Base-by-base conservation (phyloP, 2,329 filamentous ascomycete species). In the Chaetothyriales sp. region DNA sequence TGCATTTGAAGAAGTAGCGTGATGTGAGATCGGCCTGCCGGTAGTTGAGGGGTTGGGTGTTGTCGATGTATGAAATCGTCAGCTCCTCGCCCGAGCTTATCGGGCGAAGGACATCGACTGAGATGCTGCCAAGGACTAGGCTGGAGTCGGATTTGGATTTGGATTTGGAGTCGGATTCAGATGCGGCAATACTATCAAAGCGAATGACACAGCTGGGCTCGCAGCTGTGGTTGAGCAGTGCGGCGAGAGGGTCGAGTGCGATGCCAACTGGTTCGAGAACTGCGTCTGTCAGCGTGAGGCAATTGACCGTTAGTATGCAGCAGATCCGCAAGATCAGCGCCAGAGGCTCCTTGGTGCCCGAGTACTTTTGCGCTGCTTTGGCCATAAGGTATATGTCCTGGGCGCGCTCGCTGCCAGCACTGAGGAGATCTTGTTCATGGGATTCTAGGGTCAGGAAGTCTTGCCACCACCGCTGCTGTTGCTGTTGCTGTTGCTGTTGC, bases 201-300 rank as follows among this genome's bases (percentile, higher is more conserved):
- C 75, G 69, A 18, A 79, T 69, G 26, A 72, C 71, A 2, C 75
- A 71, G 56, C 82, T 83, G 2, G 77, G 76, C 20, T 73, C 68
- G 60, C 80, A 83, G 15, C 76, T 80, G 60, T 83, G 80, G 54
- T 83, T 83, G 44, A 78, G 68, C 15, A 73, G 64, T 25, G 74
- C 69, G 1, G 75, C 67, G 18, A 71, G 66, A 0, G 77, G 75
- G 53, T 81, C 75, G 15, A 81, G 60, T 36, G 73, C 73, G n/a
- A 80, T 65, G 1, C 80, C 80, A 19, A 82, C 64, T 0, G 75
- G 73, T 56, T 80, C 78, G 46, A 75, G 72, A 15, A 73, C 68
- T 3, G 73, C 69, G 2, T 71, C 77, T 18, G 75, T 73, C 2
- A 82, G 65, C 6, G 77, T 78, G 51, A 80, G 67, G 1, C 74